phyloP scores from a whole-genome alignment of 2,329 filamentous ascomycete species.

The Orbilia oligospora region DNA sequence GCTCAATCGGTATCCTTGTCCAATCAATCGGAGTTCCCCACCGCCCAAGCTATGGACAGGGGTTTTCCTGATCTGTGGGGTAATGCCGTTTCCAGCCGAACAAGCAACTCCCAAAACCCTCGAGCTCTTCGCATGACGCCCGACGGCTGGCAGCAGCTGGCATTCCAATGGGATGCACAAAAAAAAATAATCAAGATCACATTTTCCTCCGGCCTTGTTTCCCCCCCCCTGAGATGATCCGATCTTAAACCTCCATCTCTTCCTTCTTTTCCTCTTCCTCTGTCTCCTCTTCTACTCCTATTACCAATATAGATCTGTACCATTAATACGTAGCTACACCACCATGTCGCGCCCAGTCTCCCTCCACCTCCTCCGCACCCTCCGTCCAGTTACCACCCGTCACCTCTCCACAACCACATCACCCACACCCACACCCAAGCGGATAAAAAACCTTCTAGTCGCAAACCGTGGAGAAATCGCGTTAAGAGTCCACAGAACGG shows the following conservation, averaged over 20 bases:
- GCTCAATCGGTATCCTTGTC: not conserved
- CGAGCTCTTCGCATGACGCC: constrained; percentile 22
- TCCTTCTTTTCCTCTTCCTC: not conserved
- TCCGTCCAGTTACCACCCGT: constrained; percentile 30
- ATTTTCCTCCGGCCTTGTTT: no score
- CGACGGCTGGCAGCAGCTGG: not conserved
- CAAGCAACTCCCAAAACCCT: not conserved
- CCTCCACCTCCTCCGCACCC: constrained; percentile 51
- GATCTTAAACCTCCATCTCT: constrained; percentile 16
- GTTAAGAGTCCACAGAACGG: constrained; percentile 90
- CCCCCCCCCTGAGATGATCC: not conserved
- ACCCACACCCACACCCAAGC: constrained; percentile 7
- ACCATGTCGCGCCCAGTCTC: constrained; percentile 54
- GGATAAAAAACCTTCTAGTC: constrained; percentile 81
- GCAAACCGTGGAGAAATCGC: constrained; percentile 98
- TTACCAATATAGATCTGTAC: constrained; percentile 4
- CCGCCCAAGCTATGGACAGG: not conserved
- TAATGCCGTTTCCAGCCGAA: constrained; percentile 51
- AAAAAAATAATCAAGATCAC: constrained; percentile 1
- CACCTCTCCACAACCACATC: constrained; percentile 28
- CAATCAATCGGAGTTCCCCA: constrained; percentile 37
- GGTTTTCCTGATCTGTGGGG: constrained; percentile 33
- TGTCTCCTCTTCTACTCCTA: not conserved
- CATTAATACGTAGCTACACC: not conserved
- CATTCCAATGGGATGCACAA: not conserved